Base-by-base conservation (phyloP, 2,329 filamentous ascomycete species). In the Arthroderma sp. region DNA sequence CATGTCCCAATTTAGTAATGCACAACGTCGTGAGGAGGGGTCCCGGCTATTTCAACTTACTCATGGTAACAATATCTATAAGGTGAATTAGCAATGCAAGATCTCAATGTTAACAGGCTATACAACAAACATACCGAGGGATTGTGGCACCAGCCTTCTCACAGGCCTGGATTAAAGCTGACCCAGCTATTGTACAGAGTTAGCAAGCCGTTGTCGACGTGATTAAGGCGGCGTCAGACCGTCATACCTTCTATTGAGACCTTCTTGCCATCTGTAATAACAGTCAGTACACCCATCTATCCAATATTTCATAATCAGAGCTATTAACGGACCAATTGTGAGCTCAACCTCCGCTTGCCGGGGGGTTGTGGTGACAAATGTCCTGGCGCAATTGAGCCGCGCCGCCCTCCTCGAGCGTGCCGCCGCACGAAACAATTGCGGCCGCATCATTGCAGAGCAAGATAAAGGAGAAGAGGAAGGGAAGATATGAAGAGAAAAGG, bases 51-150 rank as follows among this genome's bases (percentile, higher is more conserved):
- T 41, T 48, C 37, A 56, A 71, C 78, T 70, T 78, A 86, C 83
- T 96, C 89, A 77, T 95, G 89, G 70, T 96, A 96, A 71, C 89
- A 96, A 70, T 94, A 95, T 85, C 88, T 85, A 54, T 45, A 54
- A 31, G 2, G 7, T 15, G 22, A 22, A 56, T 68, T 56, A 70
- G 65, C 50, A 56, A 11, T 34, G 28, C 15, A 37, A 32, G 29
- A 39, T 31, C 29, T 4, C 36, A n/a, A 22, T 22, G 15, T 22
- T 22, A 22, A 22, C 15, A 22, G 15, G 15, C 15, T 22, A 22
- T 22, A 22, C 15, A 22, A 22, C 15, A 52, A 37, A 61, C 73
- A 58, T 69, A 85, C 83, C 83, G 87, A 56, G 89, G 89, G 61
- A 96, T 75, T 50, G 83, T 91, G 54, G 75, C 77, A 61, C 91